A percentile compares a stretch with the other conserved stretches of the same genome.
phyloP scores from a whole-genome alignment of 2,329 filamentous ascomycete species.

The Botrytis paeoniae region DNA sequence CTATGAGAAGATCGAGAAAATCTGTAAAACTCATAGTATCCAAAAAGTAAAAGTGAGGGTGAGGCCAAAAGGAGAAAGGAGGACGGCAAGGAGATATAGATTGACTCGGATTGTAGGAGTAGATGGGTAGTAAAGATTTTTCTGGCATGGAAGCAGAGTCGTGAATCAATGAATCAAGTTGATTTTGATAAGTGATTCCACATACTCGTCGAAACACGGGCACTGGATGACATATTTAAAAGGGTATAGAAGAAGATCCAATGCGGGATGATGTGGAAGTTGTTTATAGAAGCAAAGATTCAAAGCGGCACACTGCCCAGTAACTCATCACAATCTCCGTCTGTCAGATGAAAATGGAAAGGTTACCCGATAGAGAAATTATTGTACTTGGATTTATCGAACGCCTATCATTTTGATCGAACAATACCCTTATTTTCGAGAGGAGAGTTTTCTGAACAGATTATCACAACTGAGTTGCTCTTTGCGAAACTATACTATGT shows the following conservation, averaged over 20 bases:
- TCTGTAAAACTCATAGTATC: conserved; percentile 23
- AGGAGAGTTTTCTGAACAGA: not conserved
- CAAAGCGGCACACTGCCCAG: not conserved
- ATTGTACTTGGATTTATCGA: not conserved
- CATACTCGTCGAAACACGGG: not conserved
- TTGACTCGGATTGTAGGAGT: not conserved
- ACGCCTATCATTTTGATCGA: not conserved
- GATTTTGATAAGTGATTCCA: not conserved
- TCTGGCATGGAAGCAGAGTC: conserved; percentile 10
- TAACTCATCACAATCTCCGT: not conserved
- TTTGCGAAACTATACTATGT: not conserved
- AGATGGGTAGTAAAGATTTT: conserved; percentile 12
- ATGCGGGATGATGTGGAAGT: not conserved
- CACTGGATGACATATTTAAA: not conserved
- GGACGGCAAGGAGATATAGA: not conserved
- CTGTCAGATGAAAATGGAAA: conserved; percentile 12
- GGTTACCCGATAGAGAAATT: conserved; percentile 3
- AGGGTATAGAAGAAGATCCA: not conserved
- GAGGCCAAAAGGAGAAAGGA: not conserved
- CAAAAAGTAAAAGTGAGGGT: not conserved
- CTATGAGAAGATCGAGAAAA: conserved; percentile 22
- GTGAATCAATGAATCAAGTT: conserved; percentile 6
- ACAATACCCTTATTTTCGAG: not conserved
- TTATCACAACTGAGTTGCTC: not conserved
- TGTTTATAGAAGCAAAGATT: not conserved